Conservation (phyloP, 768 basidiomycete genomes). For the Sporobolomyces roseus region DNA sequence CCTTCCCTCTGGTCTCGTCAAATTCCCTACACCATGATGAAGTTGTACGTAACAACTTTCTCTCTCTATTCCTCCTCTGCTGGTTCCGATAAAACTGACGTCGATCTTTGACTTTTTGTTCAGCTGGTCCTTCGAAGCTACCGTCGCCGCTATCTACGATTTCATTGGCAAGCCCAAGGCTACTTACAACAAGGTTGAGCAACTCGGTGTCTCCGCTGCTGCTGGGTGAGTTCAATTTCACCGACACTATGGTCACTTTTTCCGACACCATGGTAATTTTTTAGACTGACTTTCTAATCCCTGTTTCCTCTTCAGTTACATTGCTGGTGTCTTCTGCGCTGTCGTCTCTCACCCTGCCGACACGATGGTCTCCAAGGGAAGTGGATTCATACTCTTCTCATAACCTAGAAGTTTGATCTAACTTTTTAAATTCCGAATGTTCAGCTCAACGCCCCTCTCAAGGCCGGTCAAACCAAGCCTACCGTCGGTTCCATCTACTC, state of each 20-base stretch:
- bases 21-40: conserved; percentile 47
- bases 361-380: conserved; percentile 40
- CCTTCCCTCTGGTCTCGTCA: conserved; percentile 47
- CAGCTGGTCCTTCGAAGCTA: conserved; percentile 42
- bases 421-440: too few species aligned
- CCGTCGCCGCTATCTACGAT: conserved; percentile 44
- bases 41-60: conserved; percentile 28
- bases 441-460: conserved; percentile 45
- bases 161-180: conserved; percentile 41
- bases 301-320: conserved; percentile 32
- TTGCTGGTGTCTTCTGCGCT: conserved; percentile 47
- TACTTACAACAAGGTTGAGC: conserved; percentile 46
- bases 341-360: conserved; percentile 45
- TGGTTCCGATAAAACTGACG: neutral
- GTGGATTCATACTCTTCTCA: too few species aligned
- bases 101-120: neutral
- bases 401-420: too few species aligned
- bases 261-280: too few species aligned
- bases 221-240: conserved; percentile 24
- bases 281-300: neutral
- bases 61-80: conserved; percentile 23
- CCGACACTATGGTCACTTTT: neutral
- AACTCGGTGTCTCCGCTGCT: conserved; percentile 45
- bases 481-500: conserved; percentile 43
- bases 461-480: conserved; percentile 41